Percentiles rank a stretch among this genome's conserved stretches.
These are phyloP conservation scores for Epichloe bromicola DNA, from an alignment of 2,329 filamentous ascomycete species.

Conservation along the genomic window DNA sequence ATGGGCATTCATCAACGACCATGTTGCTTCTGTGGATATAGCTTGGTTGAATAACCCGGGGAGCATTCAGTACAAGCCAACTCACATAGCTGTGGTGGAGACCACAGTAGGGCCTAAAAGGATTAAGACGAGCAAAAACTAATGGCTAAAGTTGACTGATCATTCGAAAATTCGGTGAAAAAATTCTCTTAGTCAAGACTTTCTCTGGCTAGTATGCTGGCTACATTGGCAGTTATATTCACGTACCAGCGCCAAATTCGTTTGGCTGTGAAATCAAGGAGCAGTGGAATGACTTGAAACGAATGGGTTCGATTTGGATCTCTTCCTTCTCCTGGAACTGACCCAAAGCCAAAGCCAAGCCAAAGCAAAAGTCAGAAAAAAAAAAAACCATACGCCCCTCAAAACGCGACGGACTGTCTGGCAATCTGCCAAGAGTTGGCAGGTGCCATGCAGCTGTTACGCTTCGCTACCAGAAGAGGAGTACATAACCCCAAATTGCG, in stretches of 20 bases:
- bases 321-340: too few species aligned
- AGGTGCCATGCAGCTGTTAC: slow-evolving; percentile 5
- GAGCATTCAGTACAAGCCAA: slow-evolving; percentile 16
- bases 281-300: too few species aligned
- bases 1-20: slow-evolving; percentile 39
- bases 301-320: too few species aligned
- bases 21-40: slow-evolving; percentile 38
- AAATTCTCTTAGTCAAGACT: background rate
- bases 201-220: background rate
- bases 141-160: background rate
- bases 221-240: background rate
- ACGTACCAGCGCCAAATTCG: too few species aligned
- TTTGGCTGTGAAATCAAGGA: too few species aligned
- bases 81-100: slow-evolving; percentile 23
- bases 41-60: slow-evolving; percentile 33
- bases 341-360: too few species aligned
- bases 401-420: background rate
- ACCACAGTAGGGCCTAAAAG: slow-evolving; percentile 22
- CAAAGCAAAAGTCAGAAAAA: background rate
- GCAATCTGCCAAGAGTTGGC: background rate
- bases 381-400: too few species aligned
- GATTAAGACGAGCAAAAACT: background rate
- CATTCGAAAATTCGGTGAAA: background rate
- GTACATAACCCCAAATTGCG: background rate
- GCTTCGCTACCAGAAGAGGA: background rate